These are phyloP conservation scores for Pseudognaphalium luteoalbum DNA, from an alignment of 129 eudicot genomes.

Conservation along the genomic window DNA sequence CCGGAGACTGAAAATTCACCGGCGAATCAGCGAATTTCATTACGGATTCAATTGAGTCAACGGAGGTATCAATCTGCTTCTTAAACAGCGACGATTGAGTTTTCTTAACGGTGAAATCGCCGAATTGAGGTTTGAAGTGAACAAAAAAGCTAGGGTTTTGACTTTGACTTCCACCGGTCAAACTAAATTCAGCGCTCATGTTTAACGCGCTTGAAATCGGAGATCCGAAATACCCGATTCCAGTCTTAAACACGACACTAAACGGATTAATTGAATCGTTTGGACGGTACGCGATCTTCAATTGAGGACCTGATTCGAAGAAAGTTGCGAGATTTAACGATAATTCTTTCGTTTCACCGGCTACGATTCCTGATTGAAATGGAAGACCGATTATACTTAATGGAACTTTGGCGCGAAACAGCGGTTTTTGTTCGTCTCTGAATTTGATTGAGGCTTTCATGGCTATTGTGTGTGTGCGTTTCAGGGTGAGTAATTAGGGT, in stretches of 20 bases:
- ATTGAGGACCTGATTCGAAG: slow-evolving; percentile 72
- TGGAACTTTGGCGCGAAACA: slow-evolving; percentile 71
- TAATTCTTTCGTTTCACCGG: slow-evolving; percentile 81
- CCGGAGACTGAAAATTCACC: slow-evolving; percentile 32
- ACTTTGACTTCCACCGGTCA: slow-evolving; percentile 36
- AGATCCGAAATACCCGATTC: slow-evolving; percentile 77
- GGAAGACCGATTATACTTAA: slow-evolving; percentile 61
- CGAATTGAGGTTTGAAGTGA: slow-evolving; percentile 75
- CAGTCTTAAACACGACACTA: slow-evolving; percentile 64
- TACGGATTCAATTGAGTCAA: slow-evolving; percentile 31
- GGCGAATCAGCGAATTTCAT: slow-evolving; percentile 34
- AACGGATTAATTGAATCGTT: slow-evolving; percentile 69
- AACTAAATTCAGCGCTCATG: slow-evolving; percentile 77
- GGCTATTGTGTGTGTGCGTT: slow-evolving; percentile 17
- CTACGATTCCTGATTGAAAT: slow-evolving; percentile 65
- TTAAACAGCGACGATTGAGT: slow-evolving; percentile 48
- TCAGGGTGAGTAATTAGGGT: slow-evolving; percentile 1
- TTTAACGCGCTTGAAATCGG: slow-evolving; percentile 61
- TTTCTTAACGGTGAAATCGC: slow-evolving; percentile 69
- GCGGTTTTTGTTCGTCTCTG: slow-evolving; percentile 80
- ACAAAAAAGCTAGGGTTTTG: slow-evolving; percentile 69
- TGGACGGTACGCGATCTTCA: slow-evolving; percentile 73
- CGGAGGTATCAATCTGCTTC: slow-evolving; percentile 20
- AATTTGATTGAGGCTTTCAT: slow-evolving; percentile 90
- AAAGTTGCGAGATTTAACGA: slow-evolving; percentile 60